phyloP scores from a whole-genome alignment of 306 rosid genomes.

The Rosa chinensis region DNA sequence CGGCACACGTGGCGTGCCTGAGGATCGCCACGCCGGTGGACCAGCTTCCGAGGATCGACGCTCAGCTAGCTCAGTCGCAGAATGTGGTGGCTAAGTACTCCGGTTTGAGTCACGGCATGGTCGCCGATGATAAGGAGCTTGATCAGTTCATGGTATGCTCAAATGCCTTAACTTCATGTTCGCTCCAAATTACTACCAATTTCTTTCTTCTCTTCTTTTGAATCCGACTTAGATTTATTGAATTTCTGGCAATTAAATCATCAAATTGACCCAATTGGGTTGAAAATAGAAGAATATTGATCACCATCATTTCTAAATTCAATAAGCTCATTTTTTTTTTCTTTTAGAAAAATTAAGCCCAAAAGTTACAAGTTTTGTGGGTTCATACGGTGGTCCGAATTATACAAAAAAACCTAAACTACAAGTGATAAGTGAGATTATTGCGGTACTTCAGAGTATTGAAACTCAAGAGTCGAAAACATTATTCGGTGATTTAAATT shows the following conservation, averaged over 20 bases:
- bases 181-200: neutral
- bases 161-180: neutral
- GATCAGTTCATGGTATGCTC: conserved; percentile 87
- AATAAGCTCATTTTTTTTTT: neutral
- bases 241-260: neutral
- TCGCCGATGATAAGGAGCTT: conserved; percentile 77
- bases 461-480: too few species aligned
- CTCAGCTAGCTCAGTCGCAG: conserved; percentile 90
- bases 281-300: neutral
- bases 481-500: too few species aligned
- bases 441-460: too few species aligned
- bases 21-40: conserved; percentile 98
- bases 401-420: too few species aligned
- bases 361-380: neutral
- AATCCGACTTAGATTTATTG: neutral
- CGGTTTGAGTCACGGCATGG: conserved; percentile 62
- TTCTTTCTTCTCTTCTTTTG: neutral
- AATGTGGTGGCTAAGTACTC: conserved; percentile 94
- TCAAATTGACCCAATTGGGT: neutral
- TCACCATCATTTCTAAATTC: neutral
- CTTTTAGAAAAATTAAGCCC: neutral
- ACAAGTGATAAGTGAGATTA: too few species aligned
- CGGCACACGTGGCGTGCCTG: conserved; percentile 92
- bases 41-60: conserved; percentile 94
- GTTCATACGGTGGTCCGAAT: too few species aligned